phyloP scores from a whole-genome alignment of 495 filamentous ascomycete species.

The Tetracladium marchalianum region DNA sequence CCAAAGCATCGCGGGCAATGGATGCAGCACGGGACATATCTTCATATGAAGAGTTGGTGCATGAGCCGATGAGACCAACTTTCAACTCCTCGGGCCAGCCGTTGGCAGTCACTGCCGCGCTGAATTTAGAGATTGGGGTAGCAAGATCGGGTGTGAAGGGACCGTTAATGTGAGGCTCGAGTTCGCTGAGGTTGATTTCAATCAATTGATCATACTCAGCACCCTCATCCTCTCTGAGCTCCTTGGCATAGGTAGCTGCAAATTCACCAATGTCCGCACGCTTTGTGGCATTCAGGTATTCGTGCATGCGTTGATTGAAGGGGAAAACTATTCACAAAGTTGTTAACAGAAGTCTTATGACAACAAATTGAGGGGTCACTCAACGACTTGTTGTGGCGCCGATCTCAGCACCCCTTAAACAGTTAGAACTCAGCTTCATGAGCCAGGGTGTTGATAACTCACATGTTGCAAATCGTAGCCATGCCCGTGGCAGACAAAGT shows the following conservation, averaged over 20 bases:
- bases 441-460: too few species aligned
- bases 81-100: slow-evolving; percentile 96
- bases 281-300: slow-evolving; percentile 91
- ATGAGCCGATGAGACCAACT: slow-evolving; percentile 94
- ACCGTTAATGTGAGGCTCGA: slow-evolving; percentile 98
- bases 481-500: slow-evolving; percentile 52
- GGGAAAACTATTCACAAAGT: too few species aligned
- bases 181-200: slow-evolving; percentile 87
- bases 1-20: slow-evolving; percentile 87
- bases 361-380: too few species aligned
- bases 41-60: slow-evolving; percentile 99
- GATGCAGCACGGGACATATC: slow-evolving; percentile 95
- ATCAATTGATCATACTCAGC: slow-evolving; percentile 95
- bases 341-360: too few species aligned
- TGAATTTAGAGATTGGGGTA: slow-evolving; percentile 95
- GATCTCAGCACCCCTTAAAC: slow-evolving; percentile 65
- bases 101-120: slow-evolving; percentile 85
- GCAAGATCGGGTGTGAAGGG: slow-evolving; percentile 99
- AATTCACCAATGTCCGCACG: slow-evolving; percentile 84
- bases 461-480: slow-evolving; percentile 70
- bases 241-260: slow-evolving; percentile 70
- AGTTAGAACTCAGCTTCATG: too few species aligned
- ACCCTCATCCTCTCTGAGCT: slow-evolving; percentile 84
- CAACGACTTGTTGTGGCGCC: slow-evolving; percentile 94
- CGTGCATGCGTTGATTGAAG: slow-evolving; percentile 96